phyloP scores from a whole-genome alignment of 768 basidiomycete species.

The Boletus sp. region DNA sequence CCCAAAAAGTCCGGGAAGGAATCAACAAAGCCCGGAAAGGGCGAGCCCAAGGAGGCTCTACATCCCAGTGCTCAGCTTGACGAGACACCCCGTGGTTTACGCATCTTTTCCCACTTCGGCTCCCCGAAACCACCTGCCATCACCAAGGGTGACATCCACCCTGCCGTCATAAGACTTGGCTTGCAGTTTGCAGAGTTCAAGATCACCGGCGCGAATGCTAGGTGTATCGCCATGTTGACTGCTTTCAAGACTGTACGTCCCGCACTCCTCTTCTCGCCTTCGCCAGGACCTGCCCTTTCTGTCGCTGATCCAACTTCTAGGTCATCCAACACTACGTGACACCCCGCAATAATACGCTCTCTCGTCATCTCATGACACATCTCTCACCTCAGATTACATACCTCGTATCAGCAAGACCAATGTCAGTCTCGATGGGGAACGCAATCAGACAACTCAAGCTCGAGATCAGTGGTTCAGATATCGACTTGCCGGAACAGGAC shows the following conservation, averaged over 20 bases:
- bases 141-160: conserved; percentile 86
- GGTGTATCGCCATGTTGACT: conserved; percentile 88
- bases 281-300: not conserved
- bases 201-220: conserved; percentile 91
- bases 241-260: conserved; percentile 84
- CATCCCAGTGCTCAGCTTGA: conserved; percentile 32
- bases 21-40: conserved; percentile 18
- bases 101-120: conserved; percentile 86
- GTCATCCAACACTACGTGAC: conserved; percentile 90
- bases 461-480: conserved; percentile 89
- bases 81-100: conserved; percentile 53
- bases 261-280: not conserved
- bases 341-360: conserved; percentile 80
- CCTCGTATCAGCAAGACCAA: conserved; percentile 81
- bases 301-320: conserved; percentile 37
- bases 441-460: conserved; percentile 92
- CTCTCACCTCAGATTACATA: conserved; percentile 92
- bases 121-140: conserved; percentile 53
- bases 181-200: conserved; percentile 90
- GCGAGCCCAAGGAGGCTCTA: conserved; percentile 25
- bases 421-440: conserved; percentile 94
- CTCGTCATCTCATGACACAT: conserved; percentile 88
- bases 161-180: conserved; percentile 80
- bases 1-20: conserved; percentile 29
- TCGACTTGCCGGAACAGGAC: conserved; percentile 93